Evolutionary conservation across 805 yeast species (phyloP).

Genomic region (Wickerhamomyces canadensis): DNA sequence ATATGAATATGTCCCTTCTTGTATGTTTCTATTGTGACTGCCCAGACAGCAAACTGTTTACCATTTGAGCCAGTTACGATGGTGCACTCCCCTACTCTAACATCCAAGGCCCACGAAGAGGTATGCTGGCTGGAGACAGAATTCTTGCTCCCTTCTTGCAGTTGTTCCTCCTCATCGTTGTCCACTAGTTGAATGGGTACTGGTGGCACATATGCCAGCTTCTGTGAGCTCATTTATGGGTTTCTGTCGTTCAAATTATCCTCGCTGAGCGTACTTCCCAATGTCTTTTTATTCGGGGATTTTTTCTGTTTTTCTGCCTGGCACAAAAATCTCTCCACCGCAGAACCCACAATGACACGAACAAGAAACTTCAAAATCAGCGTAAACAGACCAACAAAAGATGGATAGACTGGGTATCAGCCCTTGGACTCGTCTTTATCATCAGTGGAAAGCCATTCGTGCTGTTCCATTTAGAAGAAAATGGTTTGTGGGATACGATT

Average conservation of each 20-base stretch:
- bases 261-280: too few species aligned
- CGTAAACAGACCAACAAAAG: not conserved
- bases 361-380: not conserved
- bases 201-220: slow-evolving; percentile 28
- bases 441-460: slow-evolving; percentile 55
- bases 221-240: slow-evolving; percentile 1
- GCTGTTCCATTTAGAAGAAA: slow-evolving; percentile 63
- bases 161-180: slow-evolving; percentile 20
- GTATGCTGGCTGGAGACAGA: slow-evolving; percentile 1
- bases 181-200: slow-evolving; percentile 35
- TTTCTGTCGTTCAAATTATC: too few species aligned
- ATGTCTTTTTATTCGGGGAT: too few species aligned
- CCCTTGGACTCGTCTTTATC: slow-evolving; percentile 39
- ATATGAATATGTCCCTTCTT: slow-evolving; percentile 33
- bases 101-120: slow-evolving; percentile 33
- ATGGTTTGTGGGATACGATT: slow-evolving; percentile 65
- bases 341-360: not conserved
- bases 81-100: slow-evolving; percentile 33
- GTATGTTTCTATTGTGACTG: slow-evolving; percentile 30
- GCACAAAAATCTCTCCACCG: too few species aligned
- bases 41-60: slow-evolving; percentile 39
- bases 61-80: slow-evolving; percentile 32
- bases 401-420: slow-evolving; percentile 43
- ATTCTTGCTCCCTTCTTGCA: not conserved
- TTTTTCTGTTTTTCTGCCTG: not conserved